Percentiles rank a stretch among this genome's conserved stretches.
phyloP scores from a whole-genome alignment of 345 rosid species.

The Corchorus olitorius region DNA sequence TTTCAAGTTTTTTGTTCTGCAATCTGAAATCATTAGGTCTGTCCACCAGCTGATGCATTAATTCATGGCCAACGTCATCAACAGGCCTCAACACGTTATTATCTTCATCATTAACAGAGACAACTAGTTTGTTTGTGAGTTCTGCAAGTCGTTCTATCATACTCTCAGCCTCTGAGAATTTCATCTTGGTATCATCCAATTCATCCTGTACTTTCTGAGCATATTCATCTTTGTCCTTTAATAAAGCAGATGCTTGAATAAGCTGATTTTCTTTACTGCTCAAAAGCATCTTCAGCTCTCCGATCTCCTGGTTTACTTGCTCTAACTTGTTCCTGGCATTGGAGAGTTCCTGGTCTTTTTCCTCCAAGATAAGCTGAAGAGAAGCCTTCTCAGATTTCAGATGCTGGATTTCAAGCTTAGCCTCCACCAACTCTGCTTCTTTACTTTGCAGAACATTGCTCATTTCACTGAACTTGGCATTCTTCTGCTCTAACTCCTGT shows the following conservation, averaged over 20 bases:
- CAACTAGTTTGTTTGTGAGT: constrained; percentile 56
- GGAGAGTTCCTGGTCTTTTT: constrained; percentile 62
- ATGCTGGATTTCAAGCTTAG: constrained; percentile 78
- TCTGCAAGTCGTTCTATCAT: constrained; percentile 63
- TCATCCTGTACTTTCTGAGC: constrained; percentile 55
- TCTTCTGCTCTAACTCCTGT: constrained; percentile 52
- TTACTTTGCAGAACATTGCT: constrained; percentile 54
- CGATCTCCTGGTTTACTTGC: constrained; percentile 60
- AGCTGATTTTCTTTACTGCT: constrained; percentile 63
- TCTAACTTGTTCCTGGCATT: constrained; percentile 56
- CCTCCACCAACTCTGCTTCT: constrained; percentile 77
- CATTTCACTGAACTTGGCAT: constrained; percentile 53
- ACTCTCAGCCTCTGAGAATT: constrained; percentile 67
- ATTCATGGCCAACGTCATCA: constrained; percentile 25
- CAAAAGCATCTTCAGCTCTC: constrained; percentile 58
- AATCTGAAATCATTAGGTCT: constrained; percentile 42
- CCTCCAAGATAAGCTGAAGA: constrained; percentile 57
- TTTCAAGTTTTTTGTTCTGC: constrained; percentile 60
- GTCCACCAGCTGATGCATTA: constrained; percentile 35
- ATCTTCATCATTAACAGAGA: constrained; percentile 43
- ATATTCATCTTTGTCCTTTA: constrained; percentile 73
- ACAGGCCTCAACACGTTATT: constrained; percentile 23
- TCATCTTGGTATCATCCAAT: constrained; percentile 50
- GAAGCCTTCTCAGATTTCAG: constrained; percentile 74
- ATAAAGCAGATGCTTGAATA: constrained; percentile 48